These are phyloP conservation scores for Phycomyces nitens DNA, from an alignment of 192 early-diverging fungal genomes.

Conservation along the genomic window DNA sequence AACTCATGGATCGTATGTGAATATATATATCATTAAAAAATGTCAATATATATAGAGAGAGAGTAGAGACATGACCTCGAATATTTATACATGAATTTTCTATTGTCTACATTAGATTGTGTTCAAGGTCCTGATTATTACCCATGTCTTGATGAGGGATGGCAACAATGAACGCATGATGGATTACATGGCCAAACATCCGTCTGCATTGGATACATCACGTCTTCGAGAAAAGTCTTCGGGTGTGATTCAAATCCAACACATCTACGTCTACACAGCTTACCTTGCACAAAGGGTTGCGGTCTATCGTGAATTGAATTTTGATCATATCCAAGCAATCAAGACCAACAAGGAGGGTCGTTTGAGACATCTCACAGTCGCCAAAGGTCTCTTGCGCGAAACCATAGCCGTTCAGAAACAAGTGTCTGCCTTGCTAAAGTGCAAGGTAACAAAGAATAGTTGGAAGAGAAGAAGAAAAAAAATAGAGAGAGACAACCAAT, in stretches of 20 bases:
- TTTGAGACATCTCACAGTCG: constrained; percentile 53
- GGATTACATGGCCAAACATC: constrained; percentile 47
- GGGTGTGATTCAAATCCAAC: constrained; percentile 41
- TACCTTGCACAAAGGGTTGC: constrained; percentile 72
- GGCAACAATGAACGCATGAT: constrained; percentile 60
- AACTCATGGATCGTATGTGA: constrained; percentile 61
- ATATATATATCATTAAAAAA: too few species aligned
- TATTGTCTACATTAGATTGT: constrained; percentile 45
- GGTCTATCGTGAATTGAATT: constrained; percentile 57
- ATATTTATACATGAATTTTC: too few species aligned
- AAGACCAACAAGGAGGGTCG: constrained; percentile 45
- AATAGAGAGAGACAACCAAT: neutral
- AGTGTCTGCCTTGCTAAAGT: constrained; percentile 61
- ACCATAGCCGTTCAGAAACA: constrained; percentile 63
- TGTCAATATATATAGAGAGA: too few species aligned
- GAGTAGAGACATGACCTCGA: too few species aligned
- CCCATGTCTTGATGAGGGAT: constrained; percentile 73
- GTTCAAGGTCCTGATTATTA: constrained; percentile 70
- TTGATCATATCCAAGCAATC: constrained; percentile 56
- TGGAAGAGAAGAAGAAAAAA: neutral
- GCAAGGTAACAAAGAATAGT: constrained; percentile 51
- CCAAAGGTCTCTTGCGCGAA: constrained; percentile 59
- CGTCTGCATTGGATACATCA: constrained; percentile 45
- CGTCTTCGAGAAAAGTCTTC: constrained; percentile 51
- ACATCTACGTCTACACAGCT: constrained; percentile 62